Evolutionary conservation across 805 yeast species (phyloP).

Genomic region (Yamadazyma scolyti): DNA sequence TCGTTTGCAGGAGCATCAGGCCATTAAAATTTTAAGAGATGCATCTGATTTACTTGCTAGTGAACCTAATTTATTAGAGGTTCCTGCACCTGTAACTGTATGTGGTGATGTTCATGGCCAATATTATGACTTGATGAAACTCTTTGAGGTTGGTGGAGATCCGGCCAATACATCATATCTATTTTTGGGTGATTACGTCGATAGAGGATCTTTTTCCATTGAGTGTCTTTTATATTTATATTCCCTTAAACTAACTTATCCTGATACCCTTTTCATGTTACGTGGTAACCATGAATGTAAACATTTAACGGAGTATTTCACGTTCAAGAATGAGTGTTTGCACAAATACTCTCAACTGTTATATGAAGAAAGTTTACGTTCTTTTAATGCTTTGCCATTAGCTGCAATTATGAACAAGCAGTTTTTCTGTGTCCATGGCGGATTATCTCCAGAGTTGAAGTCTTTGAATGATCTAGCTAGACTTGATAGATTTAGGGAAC

Average conservation of each 20-base stretch:
- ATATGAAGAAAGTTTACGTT: conserved; percentile 68
- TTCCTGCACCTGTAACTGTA: conserved; percentile 91
- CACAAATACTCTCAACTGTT: conserved; percentile 69
- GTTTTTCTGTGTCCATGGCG: conserved; percentile 96
- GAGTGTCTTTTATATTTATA: conserved; percentile 77
- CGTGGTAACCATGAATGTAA: conserved; percentile 95
- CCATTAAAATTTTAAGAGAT: conserved; percentile 55
- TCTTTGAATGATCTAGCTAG: conserved; percentile 63
- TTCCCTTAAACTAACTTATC: conserved; percentile 73
- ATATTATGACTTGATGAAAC: conserved; percentile 80
- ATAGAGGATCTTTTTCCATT: conserved; percentile 86
- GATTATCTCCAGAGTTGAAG: conserved; percentile 80
- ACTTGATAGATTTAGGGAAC: conserved; percentile 81
- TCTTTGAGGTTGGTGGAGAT: conserved; percentile 91
- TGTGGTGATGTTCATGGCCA: conserved; percentile 99
- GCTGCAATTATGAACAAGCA: conserved; percentile 93
- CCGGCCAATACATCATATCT: conserved; percentile 74
- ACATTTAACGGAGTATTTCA: conserved; percentile 90
- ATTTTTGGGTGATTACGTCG: conserved; percentile 93
- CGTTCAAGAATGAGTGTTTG: conserved; percentile 85
- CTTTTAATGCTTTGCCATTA: conserved; percentile 84
- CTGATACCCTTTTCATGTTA: conserved; percentile 70
- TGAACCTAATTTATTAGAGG: conserved; percentile 77
- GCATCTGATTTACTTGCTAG: conserved; percentile 60
- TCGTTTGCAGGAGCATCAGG: conserved; percentile 67